These are phyloP conservation scores for Fusarium sambucinum DNA, from an alignment of 2,329 filamentous ascomycete species.

Conservation along the genomic window DNA sequence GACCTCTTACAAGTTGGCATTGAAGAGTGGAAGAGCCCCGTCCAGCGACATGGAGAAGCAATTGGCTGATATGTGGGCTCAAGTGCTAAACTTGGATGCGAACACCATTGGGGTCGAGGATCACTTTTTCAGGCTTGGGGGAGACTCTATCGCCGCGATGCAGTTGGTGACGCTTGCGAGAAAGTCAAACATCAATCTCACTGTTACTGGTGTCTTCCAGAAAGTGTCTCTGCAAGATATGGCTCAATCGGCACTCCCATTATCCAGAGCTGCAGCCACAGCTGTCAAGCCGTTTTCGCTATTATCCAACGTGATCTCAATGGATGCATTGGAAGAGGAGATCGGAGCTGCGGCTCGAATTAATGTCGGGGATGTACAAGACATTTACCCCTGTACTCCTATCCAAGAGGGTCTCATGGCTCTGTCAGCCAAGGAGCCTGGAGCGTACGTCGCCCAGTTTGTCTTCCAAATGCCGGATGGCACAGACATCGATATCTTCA, in stretches of 20 bases:
- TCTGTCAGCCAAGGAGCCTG: slow-evolving; percentile 31
- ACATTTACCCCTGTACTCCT: slow-evolving; percentile 39
- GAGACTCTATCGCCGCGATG: slow-evolving; percentile 49
- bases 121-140: slow-evolving; percentile 60
- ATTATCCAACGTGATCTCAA: background rate
- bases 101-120: slow-evolving; percentile 43
- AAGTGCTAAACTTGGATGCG: slow-evolving; percentile 13
- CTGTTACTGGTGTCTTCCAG: slow-evolving; percentile 60
- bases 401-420: slow-evolving; percentile 45
- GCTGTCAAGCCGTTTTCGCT: slow-evolving; percentile 28
- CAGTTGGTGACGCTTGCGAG: slow-evolving; percentile 50
- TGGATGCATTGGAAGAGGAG: background rate
- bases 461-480: slow-evolving; percentile 28
- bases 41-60: slow-evolving; percentile 46
- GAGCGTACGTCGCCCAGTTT: slow-evolving; percentile 41
- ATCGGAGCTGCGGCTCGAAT: background rate
- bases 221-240: slow-evolving; percentile 36
- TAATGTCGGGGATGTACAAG: background rate
- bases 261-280: background rate
- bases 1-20: slow-evolving; percentile 26
- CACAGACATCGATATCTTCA: slow-evolving; percentile 24
- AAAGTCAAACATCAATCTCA: slow-evolving; percentile 54
- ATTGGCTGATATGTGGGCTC: slow-evolving; percentile 32
- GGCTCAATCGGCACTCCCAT: slow-evolving; percentile 34
- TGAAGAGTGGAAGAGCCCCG: slow-evolving; percentile 49